Evolutionary conservation across 2,329 filamentous ascomycete species (phyloP), one percentile per base, ranked within the genome.

Genomic region (Nectriaceae sp.): DNA sequence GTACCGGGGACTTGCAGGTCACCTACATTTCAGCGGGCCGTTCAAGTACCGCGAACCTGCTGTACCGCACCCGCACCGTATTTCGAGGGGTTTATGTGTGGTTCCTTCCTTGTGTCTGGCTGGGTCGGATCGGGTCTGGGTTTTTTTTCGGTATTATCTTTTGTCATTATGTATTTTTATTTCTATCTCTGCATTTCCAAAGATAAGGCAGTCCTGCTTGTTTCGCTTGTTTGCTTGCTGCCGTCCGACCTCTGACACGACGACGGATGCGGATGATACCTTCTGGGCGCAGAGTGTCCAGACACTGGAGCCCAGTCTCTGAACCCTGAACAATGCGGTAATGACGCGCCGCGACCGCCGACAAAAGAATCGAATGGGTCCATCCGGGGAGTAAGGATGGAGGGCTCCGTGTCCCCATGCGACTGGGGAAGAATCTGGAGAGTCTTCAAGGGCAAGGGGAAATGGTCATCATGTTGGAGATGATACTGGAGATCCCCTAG

Each of bases 161-260:
- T 66, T 62, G 26, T 53, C 60, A 70, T 70, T 70, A 70, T 65
- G 68, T 71, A 71, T 70, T 70, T 65, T 60, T 58, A 67, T 69
- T 59, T 68, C 61, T n/a, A n/a, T n/a, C n/a, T n/a, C 60, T 68
- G 47, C 46, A 45, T 44, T 26, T 21, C 50, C 40, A 56, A 44
- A 66, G 66, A 69, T 68, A 69, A 69, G 66, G 47, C 44, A 44
- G 41, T 29, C 45, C 46, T 38, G 44, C 33, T 50, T 49, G 49
- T 47, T 49, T 50, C 50, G 55, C 40, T 44, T 56, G 47, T 42
- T 20, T 29, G 11, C 33, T 36, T 46, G 52, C 49, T 38, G 47
- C 49, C 55, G 46, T 57, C 52, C 47, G 39, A 58, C 52, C 29
- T 20, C 15, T 13, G 24, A 13, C 24, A 6, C 6, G 24, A 6